Percentiles rank a stretch among this genome's conserved stretches.
phyloP scores from a whole-genome alignment of 2,329 filamentous ascomycete species.

The Dothistroma pini region DNA sequence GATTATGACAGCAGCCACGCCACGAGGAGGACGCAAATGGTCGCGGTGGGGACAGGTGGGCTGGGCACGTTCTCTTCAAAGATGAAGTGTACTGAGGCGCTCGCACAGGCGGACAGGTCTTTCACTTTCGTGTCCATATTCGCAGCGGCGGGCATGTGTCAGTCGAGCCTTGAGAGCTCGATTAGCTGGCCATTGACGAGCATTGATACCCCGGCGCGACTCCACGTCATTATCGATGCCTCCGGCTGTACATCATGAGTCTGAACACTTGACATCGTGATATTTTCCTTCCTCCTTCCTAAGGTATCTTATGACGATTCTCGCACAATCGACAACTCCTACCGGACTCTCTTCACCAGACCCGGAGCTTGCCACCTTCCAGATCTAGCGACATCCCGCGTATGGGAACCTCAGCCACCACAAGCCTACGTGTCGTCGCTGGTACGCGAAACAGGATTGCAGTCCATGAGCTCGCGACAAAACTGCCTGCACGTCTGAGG shows the following conservation, averaged over 20 bases:
- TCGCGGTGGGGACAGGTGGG: neutral
- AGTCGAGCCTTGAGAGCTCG: neutral
- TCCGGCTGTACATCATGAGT: neutral
- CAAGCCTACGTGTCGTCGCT: neutral
- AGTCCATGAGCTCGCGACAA: neutral
- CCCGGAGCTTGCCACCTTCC: neutral
- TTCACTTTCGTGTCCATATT: neutral
- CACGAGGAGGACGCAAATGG: neutral
- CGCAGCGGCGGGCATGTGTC: neutral
- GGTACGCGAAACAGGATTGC: constrained; percentile 8
- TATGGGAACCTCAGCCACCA: neutral
- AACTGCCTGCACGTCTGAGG: neutral
- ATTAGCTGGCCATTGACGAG: neutral
- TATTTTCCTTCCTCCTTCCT: constrained; percentile 4
- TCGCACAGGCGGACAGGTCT: neutral
- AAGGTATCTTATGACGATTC: neutral
- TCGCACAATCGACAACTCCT: neutral
- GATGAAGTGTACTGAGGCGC: neutral
- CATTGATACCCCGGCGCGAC: neutral
- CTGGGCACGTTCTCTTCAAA: neutral
- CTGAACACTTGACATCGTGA: neutral
- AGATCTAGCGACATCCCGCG: constrained; percentile 3
- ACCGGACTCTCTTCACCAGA: neutral
- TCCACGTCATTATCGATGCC: neutral
- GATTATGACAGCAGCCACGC: neutral